Conservation (phyloP, 2,329 filamentous ascomycete species). For the Sporothrix globosa region DNA sequence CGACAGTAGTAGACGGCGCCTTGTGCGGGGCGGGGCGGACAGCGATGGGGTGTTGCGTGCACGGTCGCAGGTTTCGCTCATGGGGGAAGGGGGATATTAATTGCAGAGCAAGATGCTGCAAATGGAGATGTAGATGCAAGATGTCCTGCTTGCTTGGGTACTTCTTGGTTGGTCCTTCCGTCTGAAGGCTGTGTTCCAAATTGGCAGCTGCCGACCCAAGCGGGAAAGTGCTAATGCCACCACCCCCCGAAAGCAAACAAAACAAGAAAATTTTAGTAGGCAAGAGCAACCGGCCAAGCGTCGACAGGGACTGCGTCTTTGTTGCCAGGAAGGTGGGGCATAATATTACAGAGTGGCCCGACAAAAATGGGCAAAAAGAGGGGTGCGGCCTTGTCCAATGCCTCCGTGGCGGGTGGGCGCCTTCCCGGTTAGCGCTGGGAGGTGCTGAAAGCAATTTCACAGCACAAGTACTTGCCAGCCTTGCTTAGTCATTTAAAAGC, state of each 20-base stretch:
- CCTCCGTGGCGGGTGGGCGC: constrained; percentile 11
- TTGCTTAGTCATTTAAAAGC: constrained; percentile 30
- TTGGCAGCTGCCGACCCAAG: constrained; percentile 25
- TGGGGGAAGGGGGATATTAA: not conserved
- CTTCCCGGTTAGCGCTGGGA: not conserved
- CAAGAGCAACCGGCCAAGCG: constrained; percentile 28
- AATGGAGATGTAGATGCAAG: not conserved
- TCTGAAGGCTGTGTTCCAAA: constrained; percentile 22
- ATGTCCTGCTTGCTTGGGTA: constrained; percentile 1
- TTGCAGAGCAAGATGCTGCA: not conserved
- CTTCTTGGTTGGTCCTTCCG: not conserved
- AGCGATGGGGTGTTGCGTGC: not conserved
- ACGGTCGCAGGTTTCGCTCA: constrained; percentile 3
- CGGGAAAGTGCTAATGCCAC: constrained; percentile 22
- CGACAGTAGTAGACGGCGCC: not conserved
- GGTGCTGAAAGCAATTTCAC: not conserved
- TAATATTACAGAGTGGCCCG: constrained; percentile 11
- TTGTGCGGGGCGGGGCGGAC: not conserved
- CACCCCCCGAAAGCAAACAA: constrained; percentile 14
- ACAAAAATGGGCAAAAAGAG: constrained; percentile 5
- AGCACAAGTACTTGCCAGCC: constrained; percentile 25
- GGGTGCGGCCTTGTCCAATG: constrained; percentile 21
- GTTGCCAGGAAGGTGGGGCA: constrained; percentile 38
- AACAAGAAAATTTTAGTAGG: constrained; percentile 26
- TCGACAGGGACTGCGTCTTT: constrained; percentile 10